These are phyloP conservation scores for Ashbya aceris DNA, from an alignment of 1,139 yeast species.

Conservation along the genomic window DNA sequence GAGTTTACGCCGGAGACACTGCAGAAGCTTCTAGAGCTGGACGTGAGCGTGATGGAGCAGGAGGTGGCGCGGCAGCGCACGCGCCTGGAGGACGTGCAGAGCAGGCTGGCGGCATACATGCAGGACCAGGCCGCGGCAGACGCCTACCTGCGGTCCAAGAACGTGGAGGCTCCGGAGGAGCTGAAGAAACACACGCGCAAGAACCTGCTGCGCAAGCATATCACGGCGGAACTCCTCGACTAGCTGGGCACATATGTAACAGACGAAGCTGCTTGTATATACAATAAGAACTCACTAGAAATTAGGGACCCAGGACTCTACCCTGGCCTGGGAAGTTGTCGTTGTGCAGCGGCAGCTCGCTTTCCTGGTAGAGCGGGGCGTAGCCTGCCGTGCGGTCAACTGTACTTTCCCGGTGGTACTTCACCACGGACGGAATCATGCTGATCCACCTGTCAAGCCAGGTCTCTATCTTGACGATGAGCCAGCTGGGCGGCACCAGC, in stretches of 20 bases:
- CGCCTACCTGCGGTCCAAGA: constrained; percentile 25
- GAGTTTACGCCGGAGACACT: constrained; percentile 48
- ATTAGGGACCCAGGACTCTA: constrained; percentile 8
- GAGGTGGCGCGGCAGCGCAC: constrained; percentile 23
- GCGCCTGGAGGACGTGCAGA: constrained; percentile 30
- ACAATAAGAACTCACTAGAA: background rate
- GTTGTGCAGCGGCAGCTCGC: constrained; percentile 18
- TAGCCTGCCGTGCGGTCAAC: constrained; percentile 33
- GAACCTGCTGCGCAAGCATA: constrained; percentile 45
- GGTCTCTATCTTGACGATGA: constrained; percentile 57
- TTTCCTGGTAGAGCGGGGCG: constrained; percentile 10
- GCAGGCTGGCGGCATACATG: constrained; percentile 30
- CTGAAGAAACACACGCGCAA: constrained; percentile 41
- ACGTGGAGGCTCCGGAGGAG: constrained; percentile 27
- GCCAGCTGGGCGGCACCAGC: constrained; percentile 56
- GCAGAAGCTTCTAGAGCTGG: constrained; percentile 32
- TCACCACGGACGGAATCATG: constrained; percentile 45
- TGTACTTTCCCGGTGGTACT: constrained; percentile 48
- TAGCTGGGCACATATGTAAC: too few species aligned
- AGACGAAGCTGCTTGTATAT: background rate
- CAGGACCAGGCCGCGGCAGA: constrained; percentile 30
- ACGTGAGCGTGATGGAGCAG: constrained; percentile 33
- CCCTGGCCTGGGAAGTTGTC: constrained; percentile 14
- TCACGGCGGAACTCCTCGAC: constrained; percentile 19
- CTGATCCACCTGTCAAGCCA: constrained; percentile 43